Conservation (phyloP, 495 filamentous ascomycete species). For the Choiromyces venosus region DNA sequence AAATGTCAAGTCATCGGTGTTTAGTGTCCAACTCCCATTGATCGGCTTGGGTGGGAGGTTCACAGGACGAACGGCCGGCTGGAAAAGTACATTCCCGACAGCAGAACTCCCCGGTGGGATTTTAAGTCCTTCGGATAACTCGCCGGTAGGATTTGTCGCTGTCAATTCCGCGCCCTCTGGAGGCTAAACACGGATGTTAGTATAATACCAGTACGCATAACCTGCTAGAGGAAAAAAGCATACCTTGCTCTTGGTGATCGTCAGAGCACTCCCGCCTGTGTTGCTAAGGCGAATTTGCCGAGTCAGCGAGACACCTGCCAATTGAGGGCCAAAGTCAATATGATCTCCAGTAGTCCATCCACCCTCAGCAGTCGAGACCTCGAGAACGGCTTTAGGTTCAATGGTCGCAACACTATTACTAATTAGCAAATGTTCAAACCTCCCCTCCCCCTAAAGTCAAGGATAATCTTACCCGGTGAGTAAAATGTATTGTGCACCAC, state of each 20-base stretch:
- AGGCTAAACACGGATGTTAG: slow-evolving; percentile 37
- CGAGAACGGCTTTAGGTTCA: slow-evolving; percentile 42
- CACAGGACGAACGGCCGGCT: slow-evolving; percentile 30
- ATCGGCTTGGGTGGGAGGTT: slow-evolving; percentile 35
- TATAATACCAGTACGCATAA: slow-evolving; percentile 6
- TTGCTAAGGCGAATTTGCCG: slow-evolving; percentile 43
- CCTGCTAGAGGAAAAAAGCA: neutral
- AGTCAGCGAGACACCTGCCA: slow-evolving; percentile 34
- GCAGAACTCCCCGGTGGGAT: slow-evolving; percentile 38
- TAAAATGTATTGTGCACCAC: slow-evolving; percentile 39
- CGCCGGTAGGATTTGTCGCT: slow-evolving; percentile 41
- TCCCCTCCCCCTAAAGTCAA: neutral
- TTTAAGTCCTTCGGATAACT: slow-evolving; percentile 43
- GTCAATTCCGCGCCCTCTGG: slow-evolving; percentile 37
- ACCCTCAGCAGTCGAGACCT: slow-evolving; percentile 39
- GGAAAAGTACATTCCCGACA: slow-evolving; percentile 41
- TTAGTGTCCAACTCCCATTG: slow-evolving; percentile 45
- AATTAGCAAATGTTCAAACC: slow-evolving; percentile 10
- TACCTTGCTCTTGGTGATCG: slow-evolving; percentile 43
- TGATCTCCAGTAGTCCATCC: slow-evolving; percentile 32
- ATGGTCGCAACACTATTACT: slow-evolving; percentile 29
- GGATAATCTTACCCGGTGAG: slow-evolving; percentile 26
- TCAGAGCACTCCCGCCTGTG: slow-evolving; percentile 43
- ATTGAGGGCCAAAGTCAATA: slow-evolving; percentile 43
- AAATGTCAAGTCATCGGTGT: slow-evolving; percentile 46